Conservation (phyloP, 208 protist species). For the Angomonas ambiguus region DNA sequence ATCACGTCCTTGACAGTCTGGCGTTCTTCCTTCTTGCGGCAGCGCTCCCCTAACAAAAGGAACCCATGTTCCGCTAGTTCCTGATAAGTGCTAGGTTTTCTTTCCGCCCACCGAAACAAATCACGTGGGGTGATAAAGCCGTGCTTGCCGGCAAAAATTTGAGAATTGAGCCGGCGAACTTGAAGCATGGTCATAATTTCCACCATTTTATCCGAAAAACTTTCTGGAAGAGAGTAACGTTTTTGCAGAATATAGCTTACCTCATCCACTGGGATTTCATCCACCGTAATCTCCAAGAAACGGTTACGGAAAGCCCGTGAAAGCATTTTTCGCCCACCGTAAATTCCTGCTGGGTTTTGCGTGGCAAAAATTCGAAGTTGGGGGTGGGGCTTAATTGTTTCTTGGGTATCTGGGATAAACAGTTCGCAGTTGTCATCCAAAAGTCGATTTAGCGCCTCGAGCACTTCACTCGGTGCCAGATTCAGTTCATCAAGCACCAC, state of each 20-base stretch:
- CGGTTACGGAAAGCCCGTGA: conserved; percentile 99
- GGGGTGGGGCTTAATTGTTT: conserved; percentile 97
- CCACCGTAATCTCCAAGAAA: conserved; percentile 99
- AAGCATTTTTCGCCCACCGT: conserved; percentile 97
- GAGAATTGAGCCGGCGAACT: conserved; percentile 83
- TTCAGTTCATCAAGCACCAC: conserved; percentile 99
- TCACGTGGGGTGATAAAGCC: conserved; percentile 99
- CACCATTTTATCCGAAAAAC: conserved; percentile 93
- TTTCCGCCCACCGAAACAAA: conserved; percentile 99
- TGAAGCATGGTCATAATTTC: conserved; percentile 96
- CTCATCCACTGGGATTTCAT: conserved; percentile 98
- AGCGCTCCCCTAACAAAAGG: conserved; percentile 97
- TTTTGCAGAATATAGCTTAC: conserved; percentile 95
- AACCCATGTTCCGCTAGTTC: conserved; percentile 97
- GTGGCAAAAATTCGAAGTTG: conserved; percentile 99
- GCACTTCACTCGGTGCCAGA: conserved; percentile 99
- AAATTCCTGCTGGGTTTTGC: conserved; percentile 98
- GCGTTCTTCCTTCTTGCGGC: conserved; percentile 93
- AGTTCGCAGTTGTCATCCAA: conserved; percentile 99
- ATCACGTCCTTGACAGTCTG: conserved; percentile 93
- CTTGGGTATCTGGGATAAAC: conserved; percentile 98
- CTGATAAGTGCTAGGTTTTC: conserved; percentile 86
- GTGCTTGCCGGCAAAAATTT: conserved; percentile 98
- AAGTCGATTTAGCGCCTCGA: conserved; percentile 99
- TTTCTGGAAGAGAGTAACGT: conserved; percentile 93